A percentile compares a stretch with the other conserved stretches of the same genome.
Evolutionary conservation across 345 rosid genomes (phyloP).

Genomic region (Sisymbrium irio): DNA sequence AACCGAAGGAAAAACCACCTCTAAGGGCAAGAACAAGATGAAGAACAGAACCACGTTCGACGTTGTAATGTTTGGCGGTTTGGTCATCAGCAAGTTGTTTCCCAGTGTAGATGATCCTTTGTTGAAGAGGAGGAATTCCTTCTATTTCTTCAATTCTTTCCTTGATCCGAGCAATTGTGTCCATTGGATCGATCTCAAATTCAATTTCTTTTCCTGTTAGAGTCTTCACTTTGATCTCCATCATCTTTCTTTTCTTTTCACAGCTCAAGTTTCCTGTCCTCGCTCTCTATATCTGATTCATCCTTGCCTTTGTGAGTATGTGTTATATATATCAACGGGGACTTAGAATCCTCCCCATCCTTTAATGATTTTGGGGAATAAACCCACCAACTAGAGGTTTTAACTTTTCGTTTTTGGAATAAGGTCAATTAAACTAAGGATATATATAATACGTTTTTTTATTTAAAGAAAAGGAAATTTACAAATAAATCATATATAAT

Average conservation of each 20-base stretch:
- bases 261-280: not conserved
- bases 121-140: slow-evolving; percentile 13
- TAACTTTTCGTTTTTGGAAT: not conserved
- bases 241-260: slow-evolving; percentile 5
- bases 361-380: not conserved
- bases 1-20: slow-evolving; percentile 1
- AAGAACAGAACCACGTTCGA: not conserved
- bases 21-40: slow-evolving; percentile 21
- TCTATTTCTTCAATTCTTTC: not conserved
- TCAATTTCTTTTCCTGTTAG: not conserved
- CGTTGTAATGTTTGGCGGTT: slow-evolving; percentile 15
- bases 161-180: not conserved
- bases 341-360: not conserved
- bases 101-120: slow-evolving; percentile 17
- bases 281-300: not conserved
- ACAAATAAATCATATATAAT: not conserved
- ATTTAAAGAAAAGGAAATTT: not conserved
- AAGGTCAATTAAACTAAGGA: not conserved
- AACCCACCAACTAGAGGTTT: not conserved
- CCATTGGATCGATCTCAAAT: slow-evolving; percentile 2
- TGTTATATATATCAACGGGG: not conserved
- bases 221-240: slow-evolving; percentile 22
- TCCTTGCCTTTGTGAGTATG: not conserved
- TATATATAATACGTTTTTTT: not conserved
- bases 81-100: slow-evolving; percentile 21